These are phyloP conservation scores for Colletotrichum sp. DNA, from an alignment of 2,329 filamentous ascomycete species.

Conservation along the genomic window DNA sequence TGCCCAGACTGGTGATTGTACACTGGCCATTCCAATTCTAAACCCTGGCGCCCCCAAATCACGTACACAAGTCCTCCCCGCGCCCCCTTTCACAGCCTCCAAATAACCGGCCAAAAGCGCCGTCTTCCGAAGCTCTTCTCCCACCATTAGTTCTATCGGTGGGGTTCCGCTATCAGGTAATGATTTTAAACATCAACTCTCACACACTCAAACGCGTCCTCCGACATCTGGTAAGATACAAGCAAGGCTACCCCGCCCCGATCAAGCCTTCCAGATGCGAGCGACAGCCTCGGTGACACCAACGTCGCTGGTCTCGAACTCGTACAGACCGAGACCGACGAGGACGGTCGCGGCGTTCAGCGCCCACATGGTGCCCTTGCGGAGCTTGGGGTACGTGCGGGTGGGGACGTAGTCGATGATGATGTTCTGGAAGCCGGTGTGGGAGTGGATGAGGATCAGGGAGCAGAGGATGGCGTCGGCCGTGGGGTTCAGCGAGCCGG, in stretches of 20 bases:
- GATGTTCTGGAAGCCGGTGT: slow-evolving; percentile 91
- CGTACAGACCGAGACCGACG: slow-evolving; percentile 89
- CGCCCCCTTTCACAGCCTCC: neutral
- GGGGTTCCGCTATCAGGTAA: neutral
- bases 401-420: slow-evolving; percentile 91
- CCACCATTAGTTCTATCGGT: neutral
- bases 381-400: slow-evolving; percentile 69
- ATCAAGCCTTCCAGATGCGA: slow-evolving; percentile 84
- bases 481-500: slow-evolving; percentile 87
- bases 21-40: slow-evolving; percentile 20
- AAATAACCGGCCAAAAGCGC: neutral
- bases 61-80: slow-evolving; percentile 2
- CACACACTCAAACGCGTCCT: neutral
- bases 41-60: slow-evolving; percentile 19
- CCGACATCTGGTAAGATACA: neutral
- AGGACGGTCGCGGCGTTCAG: slow-evolving; percentile 80
- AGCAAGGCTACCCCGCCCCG: neutral
- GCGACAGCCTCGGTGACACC: slow-evolving; percentile 89
- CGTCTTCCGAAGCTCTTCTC: neutral
- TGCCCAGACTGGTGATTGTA: slow-evolving; percentile 21
- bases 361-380: slow-evolving; percentile 74
- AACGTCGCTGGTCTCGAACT: slow-evolving; percentile 99
- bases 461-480: slow-evolving; percentile 87
- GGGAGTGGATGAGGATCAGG: slow-evolving; percentile 86
- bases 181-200: neutral